Base-by-base conservation (phyloP, 2,329 filamentous ascomycete species). In the Cladosporium sp. region DNA sequence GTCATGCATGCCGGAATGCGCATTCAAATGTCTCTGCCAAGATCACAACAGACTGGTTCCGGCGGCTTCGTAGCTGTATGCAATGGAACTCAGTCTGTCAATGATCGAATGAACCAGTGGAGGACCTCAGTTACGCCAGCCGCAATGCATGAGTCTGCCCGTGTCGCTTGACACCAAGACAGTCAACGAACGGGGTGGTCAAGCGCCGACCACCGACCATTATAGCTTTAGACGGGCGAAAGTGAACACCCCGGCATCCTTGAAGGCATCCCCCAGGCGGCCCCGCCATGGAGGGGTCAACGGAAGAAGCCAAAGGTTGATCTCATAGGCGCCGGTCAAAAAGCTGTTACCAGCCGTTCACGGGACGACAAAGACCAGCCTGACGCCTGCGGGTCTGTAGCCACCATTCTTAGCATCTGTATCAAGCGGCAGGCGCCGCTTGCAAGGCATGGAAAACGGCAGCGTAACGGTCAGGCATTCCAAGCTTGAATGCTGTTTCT, bases 241-340 rank as follows among this genome's bases (percentile, higher is more conserved):
- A 45, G 45, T 43, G 17, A 36, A 56, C 54, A 39, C 45, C 54
- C 54, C 54, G 54, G 54, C 34, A 56, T 56, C 42, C 42, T 56
- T 49, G 54, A 56, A 56, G 54, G 54, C 34, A 49, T 56, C 54
- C 54, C 54, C 54, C 51, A 25, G 22, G 54, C 54, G 54, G 54
- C 54, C 54, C 54, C 54, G 40, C 54, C 38, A 42, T 49, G 42
- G 54, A 55, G 36, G 42, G 42, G 28, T 47, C 43, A 15, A 43
- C 40, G 54, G 42, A 30, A 25, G 22, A 49, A 42, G 42, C 54
- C 47, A 49, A 39, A 55, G 15, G 42, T 49, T 34, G 54, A 37
- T 56, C 37, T 19, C 34, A 36, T 49, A 34, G 54, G 30, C 54
- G 54, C 42, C 34, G 34, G 42, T n/a, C 39, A 43, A 37, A 22